Conservation (phyloP, 2,329 filamentous ascomycete species). For the Neobulgaria alba region DNA sequence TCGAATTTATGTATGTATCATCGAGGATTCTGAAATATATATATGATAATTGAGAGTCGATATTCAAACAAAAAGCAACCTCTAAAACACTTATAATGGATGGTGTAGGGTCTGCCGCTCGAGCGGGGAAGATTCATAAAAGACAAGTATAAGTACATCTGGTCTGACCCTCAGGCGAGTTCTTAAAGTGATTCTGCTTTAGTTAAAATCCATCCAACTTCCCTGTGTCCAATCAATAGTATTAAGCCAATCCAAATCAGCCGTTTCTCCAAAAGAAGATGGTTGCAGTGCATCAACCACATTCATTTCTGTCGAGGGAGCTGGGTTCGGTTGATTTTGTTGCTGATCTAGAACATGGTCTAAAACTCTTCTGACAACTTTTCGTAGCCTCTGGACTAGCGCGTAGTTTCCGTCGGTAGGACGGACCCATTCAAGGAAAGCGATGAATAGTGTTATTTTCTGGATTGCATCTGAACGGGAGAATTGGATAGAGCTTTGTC, state of each 20-base stretch:
- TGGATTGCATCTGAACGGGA: constrained; percentile 24
- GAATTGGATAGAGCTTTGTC: constrained; percentile 13
- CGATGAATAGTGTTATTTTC: constrained; percentile 25
- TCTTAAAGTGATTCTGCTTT: no score
- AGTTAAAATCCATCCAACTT: constrained; percentile 19
- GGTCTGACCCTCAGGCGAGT: no score
- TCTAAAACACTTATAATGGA: no score
- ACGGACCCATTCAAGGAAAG: constrained; percentile 26
- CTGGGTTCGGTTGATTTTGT: constrained; percentile 3
- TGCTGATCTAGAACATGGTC: constrained; percentile 22
- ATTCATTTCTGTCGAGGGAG: neutral
- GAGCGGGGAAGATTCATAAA: no score
- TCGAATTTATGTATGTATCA: no score
- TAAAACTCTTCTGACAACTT: constrained; percentile 19
- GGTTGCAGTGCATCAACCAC: constrained; percentile 15
- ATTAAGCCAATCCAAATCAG: constrained; percentile 24
- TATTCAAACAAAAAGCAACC: no score
- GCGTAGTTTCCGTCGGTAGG: constrained; percentile 25
- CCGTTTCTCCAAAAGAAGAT: constrained; percentile 10
- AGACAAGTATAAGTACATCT: no score
- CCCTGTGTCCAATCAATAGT: constrained; percentile 26
- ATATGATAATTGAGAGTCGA: no score
- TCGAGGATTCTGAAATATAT: no score
- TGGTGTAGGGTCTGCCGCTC: no score
- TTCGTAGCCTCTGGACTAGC: constrained; percentile 18